Conservation (phyloP, 2,329 filamentous ascomycete species). For the Canariomyces notabilis region DNA sequence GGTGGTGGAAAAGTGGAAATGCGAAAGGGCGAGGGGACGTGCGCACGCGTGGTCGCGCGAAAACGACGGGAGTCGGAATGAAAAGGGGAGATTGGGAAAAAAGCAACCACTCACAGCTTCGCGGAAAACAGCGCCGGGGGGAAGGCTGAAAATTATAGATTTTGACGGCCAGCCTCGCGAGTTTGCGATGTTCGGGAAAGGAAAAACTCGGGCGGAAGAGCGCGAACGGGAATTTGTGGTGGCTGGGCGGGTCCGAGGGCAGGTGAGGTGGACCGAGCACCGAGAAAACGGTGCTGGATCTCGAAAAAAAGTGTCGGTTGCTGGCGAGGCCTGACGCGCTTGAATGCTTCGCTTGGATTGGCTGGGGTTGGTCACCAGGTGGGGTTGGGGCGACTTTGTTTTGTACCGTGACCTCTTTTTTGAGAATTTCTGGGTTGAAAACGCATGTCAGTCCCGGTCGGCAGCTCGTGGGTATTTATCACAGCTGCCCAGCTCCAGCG, state of each 20-base stretch:
- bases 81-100: conserved; percentile 32
- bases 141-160: conserved; percentile 29
- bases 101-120: conserved; percentile 26
- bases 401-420: conserved; percentile 24
- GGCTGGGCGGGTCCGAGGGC: not conserved
- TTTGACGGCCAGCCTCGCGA: conserved; percentile 26
- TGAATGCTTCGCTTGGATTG: conserved; percentile 1
- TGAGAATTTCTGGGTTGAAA: conserved; percentile 28
- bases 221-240: conserved; percentile 3
- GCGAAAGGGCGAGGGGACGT: conserved; percentile 21
- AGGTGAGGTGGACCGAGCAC: not conserved
- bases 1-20: conserved; percentile 13
- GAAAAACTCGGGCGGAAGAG: conserved; percentile 19
- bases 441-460: conserved; percentile 32
- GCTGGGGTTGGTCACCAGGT: conserved; percentile 18
- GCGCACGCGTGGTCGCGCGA: conserved; percentile 26
- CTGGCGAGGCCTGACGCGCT: conserved; percentile 8
- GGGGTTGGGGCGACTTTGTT: conserved; percentile 9
- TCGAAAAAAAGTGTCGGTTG: conserved; percentile 8
- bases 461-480: conserved; percentile 36
- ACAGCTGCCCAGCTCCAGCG: conserved; percentile 24
- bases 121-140: conserved; percentile 20
- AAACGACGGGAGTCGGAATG: too few species aligned
- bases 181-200: conserved; percentile 16
- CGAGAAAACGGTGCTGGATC: conserved; percentile 11